Conservation (phyloP, 306 rosid species). For the Styphnolobium japonicum region DNA sequence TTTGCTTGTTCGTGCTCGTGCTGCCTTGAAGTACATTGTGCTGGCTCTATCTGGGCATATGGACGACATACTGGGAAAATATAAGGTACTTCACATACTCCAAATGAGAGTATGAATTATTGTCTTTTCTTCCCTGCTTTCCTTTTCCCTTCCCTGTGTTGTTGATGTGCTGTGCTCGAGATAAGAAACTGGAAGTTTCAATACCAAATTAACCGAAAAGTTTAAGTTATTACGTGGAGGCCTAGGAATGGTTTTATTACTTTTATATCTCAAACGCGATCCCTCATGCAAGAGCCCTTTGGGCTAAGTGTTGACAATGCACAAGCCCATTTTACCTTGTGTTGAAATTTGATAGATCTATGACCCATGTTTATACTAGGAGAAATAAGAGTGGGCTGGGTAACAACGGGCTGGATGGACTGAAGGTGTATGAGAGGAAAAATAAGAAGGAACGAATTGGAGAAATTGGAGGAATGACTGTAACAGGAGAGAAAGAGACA, state of each 20-base stretch:
- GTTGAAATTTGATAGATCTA: too few species aligned
- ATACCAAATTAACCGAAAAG: neutral
- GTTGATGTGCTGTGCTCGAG: neutral
- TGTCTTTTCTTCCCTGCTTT: neutral
- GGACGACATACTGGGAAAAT: conserved; percentile 82
- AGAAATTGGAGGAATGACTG: too few species aligned
- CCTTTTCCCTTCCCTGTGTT: neutral
- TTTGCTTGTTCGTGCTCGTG: conserved; percentile 63
- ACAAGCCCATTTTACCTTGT: too few species aligned
- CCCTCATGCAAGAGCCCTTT: too few species aligned
- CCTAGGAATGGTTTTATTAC: neutral
- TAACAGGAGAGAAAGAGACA: too few species aligned
- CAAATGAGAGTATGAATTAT: neutral
- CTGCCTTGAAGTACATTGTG: conserved; percentile 81
- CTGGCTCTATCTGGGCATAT: conserved; percentile 90
- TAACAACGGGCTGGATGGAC: too few species aligned
- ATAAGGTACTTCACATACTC: conserved; percentile 56
- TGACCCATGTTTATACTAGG: too few species aligned
- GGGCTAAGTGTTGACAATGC: too few species aligned
- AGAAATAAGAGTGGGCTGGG: too few species aligned
- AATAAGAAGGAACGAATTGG: too few species aligned
- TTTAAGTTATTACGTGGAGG: neutral
- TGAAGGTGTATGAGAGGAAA: too few species aligned
- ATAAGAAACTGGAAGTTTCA: neutral
- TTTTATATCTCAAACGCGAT: too few species aligned